Base-by-base conservation (phyloP, 2,329 filamentous ascomycete species). In the Pezicula neosporulosa region DNA sequence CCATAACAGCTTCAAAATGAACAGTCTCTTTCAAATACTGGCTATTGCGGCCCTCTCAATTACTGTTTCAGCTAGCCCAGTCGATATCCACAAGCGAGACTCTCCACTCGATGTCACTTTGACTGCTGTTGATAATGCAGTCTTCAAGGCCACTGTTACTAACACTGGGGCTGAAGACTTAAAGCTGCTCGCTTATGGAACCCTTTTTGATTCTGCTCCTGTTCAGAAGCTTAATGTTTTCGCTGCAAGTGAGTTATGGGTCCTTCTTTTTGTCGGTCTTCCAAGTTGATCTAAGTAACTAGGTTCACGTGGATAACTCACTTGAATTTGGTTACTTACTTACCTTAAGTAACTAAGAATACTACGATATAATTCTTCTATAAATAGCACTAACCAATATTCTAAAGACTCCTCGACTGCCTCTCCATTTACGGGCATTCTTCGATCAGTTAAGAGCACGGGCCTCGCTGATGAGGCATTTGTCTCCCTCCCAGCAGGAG, bases 401-500 rank as follows among this genome's bases (percentile, higher is more conserved):
- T 39, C 4, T 44, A 46, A 42, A 71, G 69, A 63, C 50, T 53
- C 55, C 2, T 60, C 66, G 46, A 61, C 72, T 30, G 59, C 63
- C 6, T 75, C 72, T 30, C 59, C 63, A 6, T 75, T 77, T 57
- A 68, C 70, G 43, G 73, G 74, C 28, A 68, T 75, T 47, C 65
- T 69, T 50, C 61, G 72, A 39, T 69, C 67, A 16, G 63, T 75
- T 27, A 54, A 68, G 43, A 68, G 66, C 19, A 60, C 53, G 30
- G 63, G 66, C 12, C 60, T 77, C 4, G 60, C 53, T 13, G 59
- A 63, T 12, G 65, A 70, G 5, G 64, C 69, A 41, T 77, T 76
- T 60, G 60, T 68, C 33, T 60, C 65, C 8, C 60, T 77, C n/a
- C 63, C 70, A 41, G 70, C 70, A 10, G 56, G 67, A 51, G 64